Evolutionary conservation across 192 early-diverging fungal genomes (phyloP), one percentile per base, ranked within the genome.

Genomic region (Phlyctochytrium arcticum): DNA sequence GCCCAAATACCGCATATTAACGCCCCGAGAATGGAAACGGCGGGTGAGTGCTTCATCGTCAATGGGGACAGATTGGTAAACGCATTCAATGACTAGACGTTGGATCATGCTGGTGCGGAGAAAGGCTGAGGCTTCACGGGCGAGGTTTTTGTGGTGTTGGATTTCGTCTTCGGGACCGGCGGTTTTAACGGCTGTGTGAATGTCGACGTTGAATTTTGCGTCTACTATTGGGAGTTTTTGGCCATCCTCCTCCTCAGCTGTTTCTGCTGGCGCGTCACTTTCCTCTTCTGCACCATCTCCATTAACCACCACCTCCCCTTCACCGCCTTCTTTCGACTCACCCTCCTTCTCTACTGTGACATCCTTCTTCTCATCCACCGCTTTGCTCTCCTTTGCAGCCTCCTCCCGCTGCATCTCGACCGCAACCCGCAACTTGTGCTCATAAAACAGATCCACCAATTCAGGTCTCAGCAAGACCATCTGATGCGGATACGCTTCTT

Each of bases 1-100:
- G 7, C 95, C 95, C 23, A 99, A 81, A 66, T 96, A 98, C 31
- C 96, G 86, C 91, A 98, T 96, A 75, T 98, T 96, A 76, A 99
- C 88, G 62, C 96, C 96, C 36, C 91, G 91, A 46, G 85, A 88
- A 75, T 98, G 96, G 81, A 98, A 87, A 5, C 85, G 77, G 57
- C 77, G 80, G 9, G 86, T 87, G n/a, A 98, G 76, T 12, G 84
- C 77, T 39, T 81, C 82, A 39, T 89, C 87, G 74, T 92, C 92
- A 19, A 90, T 69, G 26, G 94, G 95, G 2, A 19, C 27, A 15
- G 58, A 53, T 27, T 70, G 34, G 48, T 62, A 42, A 33, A 77
- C 50, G 15, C 76, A 47, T 8, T 84, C 72, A 36, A 75, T 33
- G 44, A 72, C 57, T 31, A 69, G 35, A 34, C 61, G 60, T 19